Percentiles rank a stretch among this genome's conserved stretches.
phyloP scores from a whole-genome alignment of 2,329 filamentous ascomycete species.

The Ciborinia camelliae region DNA sequence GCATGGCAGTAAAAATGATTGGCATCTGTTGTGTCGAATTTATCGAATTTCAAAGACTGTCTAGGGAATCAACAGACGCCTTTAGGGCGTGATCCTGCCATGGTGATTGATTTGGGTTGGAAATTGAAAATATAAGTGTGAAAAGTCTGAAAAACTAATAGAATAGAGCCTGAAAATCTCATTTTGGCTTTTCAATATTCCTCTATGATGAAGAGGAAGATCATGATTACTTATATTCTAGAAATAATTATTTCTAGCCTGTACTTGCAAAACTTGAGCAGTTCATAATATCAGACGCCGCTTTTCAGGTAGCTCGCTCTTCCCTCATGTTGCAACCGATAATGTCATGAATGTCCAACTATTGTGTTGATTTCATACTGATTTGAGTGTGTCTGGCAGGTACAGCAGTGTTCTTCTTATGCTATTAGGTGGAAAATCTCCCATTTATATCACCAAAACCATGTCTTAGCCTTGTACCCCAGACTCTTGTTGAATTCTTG shows the following conservation, averaged over 20 bases:
- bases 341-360: neutral
- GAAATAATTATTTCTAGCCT: neutral
- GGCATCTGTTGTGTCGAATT: neutral
- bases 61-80: neutral
- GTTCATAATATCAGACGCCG: neutral
- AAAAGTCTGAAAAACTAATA: neutral
- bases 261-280: neutral
- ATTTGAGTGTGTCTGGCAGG: neutral
- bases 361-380: neutral
- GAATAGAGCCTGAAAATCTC: neutral
- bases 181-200: no score
- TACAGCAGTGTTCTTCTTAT: neutral
- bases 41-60: neutral
- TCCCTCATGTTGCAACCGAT: neutral
- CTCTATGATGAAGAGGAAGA: neutral
- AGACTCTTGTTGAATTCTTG: neutral
- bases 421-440: neutral
- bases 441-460: neutral
- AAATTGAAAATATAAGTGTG: neutral
- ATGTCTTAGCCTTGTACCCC: neutral
- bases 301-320: neutral
- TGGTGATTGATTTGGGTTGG: neutral
- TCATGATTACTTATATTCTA: neutral
- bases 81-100: neutral
- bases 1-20: neutral